Base-by-base conservation (phyloP, 2,329 filamentous ascomycete species). In the Clonostachys chloroleuca region DNA sequence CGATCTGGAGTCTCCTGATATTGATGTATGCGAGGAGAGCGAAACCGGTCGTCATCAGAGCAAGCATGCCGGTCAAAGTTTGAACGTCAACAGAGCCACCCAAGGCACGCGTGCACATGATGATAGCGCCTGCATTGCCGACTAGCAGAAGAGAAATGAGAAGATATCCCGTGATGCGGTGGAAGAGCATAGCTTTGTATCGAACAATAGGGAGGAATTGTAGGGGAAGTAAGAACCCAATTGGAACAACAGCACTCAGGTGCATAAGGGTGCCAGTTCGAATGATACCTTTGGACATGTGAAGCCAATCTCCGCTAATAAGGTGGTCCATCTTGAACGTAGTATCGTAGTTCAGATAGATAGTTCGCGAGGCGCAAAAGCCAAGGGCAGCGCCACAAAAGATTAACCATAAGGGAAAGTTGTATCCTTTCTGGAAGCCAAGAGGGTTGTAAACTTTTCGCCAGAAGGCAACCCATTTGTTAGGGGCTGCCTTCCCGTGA, bases 401-500 rank as follows among this genome's bases (percentile, higher is more conserved):
- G 43, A 80, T 60, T 51, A 74, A 61, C 59, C 72, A 84, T 3
- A 84, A 65, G 36, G 66, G 52, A 52, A 83, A 80, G 58, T 81
- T 83, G 66, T 81, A 82, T 35, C 67, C 68, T 54, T 76, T 77
- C 3, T 63, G 59, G 63, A 84, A 84, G 43, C 80, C 80, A 24
- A 82, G 49, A 4, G 69, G 62, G 40, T 65, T 61, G 55, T 74
- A 76, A 16, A 76, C 42, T 47, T 47, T 33, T 12, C 43, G 43
- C 14, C 34, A 33, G 9, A 17, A 33, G 34, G 43, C n/a, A 12
- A 45, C 43, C n/a, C 36, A 45, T 6, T 20, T 20, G 43, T 45
- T 45, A 6, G 43, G 42, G 14, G 42, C 18, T 12, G 17, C 24
- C 34, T 34, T 44, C 20, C 30, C 30, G 42, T 44, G 42, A 33